Conservation (phyloP, 2,329 filamentous ascomycete genomes). For the Beauveria varroae region DNA sequence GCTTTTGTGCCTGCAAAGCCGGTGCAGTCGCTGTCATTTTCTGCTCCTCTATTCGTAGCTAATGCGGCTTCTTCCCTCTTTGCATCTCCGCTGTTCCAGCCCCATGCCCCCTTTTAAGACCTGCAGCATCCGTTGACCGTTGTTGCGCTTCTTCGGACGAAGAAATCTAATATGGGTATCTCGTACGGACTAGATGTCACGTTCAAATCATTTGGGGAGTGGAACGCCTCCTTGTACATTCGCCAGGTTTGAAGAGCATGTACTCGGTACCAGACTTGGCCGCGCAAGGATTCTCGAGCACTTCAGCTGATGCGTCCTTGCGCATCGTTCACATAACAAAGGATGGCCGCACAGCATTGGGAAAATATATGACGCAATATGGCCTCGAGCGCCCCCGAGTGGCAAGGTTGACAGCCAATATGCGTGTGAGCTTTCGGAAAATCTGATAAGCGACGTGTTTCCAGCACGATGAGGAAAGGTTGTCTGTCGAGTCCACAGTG, state of each 20-base stretch:
- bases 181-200: neutral
- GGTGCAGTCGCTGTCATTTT: neutral
- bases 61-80: neutral
- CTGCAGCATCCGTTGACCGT: neutral
- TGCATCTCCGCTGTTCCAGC: neutral
- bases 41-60: neutral
- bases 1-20: too few species aligned
- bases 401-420: neutral
- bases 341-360: neutral
- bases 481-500: neutral
- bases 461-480: neutral
- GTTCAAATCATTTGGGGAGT: neutral
- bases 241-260: neutral
- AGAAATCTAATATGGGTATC: neutral
- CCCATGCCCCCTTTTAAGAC: neutral
- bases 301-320: neutral
- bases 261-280: neutral
- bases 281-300: neutral
- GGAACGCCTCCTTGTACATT: neutral
- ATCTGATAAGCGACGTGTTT: neutral
- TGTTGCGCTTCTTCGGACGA: neutral
- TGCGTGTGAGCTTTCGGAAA: too few species aligned
- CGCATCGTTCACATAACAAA: neutral
- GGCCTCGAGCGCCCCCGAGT: neutral
- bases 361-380: neutral